These are phyloP conservation scores for Axilococcus clingmanii DNA, from an alignment of 139 green algal species.

Conservation along the genomic window DNA sequence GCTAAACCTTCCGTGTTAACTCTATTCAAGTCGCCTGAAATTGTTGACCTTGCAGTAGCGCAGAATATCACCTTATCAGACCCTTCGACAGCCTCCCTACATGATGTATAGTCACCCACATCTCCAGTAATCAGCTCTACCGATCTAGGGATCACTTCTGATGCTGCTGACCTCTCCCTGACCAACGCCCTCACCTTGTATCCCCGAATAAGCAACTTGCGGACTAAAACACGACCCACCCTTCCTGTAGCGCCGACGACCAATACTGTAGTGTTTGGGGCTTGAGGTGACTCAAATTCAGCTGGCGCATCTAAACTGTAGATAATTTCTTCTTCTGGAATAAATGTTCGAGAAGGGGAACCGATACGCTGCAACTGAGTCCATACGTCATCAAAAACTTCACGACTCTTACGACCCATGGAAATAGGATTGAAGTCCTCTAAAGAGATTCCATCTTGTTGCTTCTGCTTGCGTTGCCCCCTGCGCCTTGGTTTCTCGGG, in stretches of 20 bases:
- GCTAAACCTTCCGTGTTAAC: constrained; percentile 62
- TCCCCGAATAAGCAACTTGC: constrained; percentile 93
- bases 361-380: constrained; percentile 38
- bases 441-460: constrained; percentile 7
- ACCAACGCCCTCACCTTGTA: constrained; percentile 79
- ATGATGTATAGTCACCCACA: constrained; percentile 61
- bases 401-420: constrained; percentile 61
- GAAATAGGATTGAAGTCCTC: constrained; percentile 63
- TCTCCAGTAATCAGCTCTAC: constrained; percentile 81
- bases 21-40: constrained; percentile 53
- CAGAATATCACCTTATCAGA: constrained; percentile 90
- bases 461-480: background rate
- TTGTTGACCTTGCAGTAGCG: constrained; percentile 38
- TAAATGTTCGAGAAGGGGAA: constrained; percentile 26
- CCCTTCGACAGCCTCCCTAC: constrained; percentile 61
- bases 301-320: background rate
- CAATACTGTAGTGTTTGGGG: constrained; percentile 81
- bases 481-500: background rate
- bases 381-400: constrained; percentile 82
- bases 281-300: constrained; percentile 40
- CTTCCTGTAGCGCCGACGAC: constrained; percentile 86
- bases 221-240: constrained; percentile 80
- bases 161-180: constrained; percentile 19
- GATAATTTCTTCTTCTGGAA: background rate
- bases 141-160: constrained; percentile 49